A percentile compares a stretch with the other conserved stretches of the same genome.
Evolutionary conservation across 2,329 filamentous ascomycete genomes (phyloP).

Genomic region (Rosellinia necatrix): DNA sequence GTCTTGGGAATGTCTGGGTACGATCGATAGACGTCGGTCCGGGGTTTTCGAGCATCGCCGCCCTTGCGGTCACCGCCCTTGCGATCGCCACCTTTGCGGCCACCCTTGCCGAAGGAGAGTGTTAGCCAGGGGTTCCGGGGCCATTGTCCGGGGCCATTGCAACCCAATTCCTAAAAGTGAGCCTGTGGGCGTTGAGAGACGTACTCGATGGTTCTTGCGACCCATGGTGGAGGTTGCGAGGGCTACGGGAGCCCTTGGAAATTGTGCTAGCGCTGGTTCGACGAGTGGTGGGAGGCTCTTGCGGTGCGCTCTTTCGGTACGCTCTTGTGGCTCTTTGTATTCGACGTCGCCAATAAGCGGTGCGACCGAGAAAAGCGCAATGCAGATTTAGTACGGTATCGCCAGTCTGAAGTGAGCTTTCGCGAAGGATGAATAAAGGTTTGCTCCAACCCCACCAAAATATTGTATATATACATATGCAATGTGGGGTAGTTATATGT

Average conservation of each 20-base stretch:
- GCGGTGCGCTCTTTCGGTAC: no score
- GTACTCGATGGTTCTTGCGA: conserved; percentile 38
- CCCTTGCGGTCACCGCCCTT: conserved; percentile 40
- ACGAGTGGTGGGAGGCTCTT: neutral
- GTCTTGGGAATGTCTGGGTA: conserved; percentile 72
- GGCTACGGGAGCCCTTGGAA: neutral
- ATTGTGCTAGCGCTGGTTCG: neutral
- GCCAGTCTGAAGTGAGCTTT: conserved; percentile 6
- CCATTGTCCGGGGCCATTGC: no score
- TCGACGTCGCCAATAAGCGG: neutral
- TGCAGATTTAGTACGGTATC: neutral
- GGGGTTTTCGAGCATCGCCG: conserved; percentile 32
- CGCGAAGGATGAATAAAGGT: conserved; percentile 12
- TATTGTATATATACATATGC: conserved; percentile 13
- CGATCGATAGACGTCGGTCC: conserved; percentile 43
- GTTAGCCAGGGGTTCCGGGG: conserved; percentile 1
- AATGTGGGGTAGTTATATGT: conserved; percentile 20
- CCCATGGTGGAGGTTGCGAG: conserved; percentile 30
- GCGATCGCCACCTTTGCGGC: conserved; percentile 40
- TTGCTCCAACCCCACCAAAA: conserved; percentile 23
- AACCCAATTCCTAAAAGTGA: no score
- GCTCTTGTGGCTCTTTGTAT: no score
- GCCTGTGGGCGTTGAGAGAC: no score
- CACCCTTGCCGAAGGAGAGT: conserved; percentile 30
- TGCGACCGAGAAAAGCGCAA: neutral